phyloP scores from a whole-genome alignment of 2,329 filamentous ascomycete genomes.

The Raffaelea ambrosiae region DNA sequence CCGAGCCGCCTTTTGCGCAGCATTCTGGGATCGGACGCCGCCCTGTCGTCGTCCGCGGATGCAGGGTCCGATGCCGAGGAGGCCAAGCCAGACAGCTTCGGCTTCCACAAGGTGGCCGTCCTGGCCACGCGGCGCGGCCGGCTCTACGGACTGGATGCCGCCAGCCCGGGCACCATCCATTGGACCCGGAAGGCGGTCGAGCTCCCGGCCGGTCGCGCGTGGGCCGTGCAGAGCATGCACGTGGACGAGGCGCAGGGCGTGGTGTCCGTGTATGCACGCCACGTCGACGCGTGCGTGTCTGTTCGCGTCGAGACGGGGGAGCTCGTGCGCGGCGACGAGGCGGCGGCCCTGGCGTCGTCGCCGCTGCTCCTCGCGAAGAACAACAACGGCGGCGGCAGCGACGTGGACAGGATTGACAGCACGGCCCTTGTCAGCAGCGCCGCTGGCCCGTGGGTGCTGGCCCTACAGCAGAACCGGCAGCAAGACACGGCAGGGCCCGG shows the following conservation, averaged over 20 bases:
- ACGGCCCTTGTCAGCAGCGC: constrained; percentile 45
- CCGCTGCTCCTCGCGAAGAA: constrained; percentile 5
- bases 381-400: constrained; percentile 7
- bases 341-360: constrained; percentile 29
- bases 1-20: constrained; percentile 61
- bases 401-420: constrained; percentile 31
- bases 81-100: constrained; percentile 57
- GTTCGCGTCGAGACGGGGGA: constrained; percentile 46
- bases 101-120: constrained; percentile 78
- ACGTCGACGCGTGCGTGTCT: constrained; percentile 54
- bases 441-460: constrained; percentile 44
- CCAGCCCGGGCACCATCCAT: constrained; percentile 61
- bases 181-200: constrained; percentile 65
- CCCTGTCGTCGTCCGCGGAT: constrained; percentile 20
- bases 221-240: constrained; percentile 61
- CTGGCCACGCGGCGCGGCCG: constrained; percentile 73
- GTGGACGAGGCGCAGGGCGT: constrained; percentile 47
- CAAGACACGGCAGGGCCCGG: constrained; percentile 20
- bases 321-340: no score
- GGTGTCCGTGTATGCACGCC: constrained; percentile 46
- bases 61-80: constrained; percentile 23
- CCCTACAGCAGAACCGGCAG: constrained; percentile 42
- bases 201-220: constrained; percentile 38
- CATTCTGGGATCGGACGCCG: constrained; percentile 40
- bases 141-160: constrained; percentile 71